phyloP scores from a whole-genome alignment of 768 basidiomycete genomes.

The Mycena rosella region DNA sequence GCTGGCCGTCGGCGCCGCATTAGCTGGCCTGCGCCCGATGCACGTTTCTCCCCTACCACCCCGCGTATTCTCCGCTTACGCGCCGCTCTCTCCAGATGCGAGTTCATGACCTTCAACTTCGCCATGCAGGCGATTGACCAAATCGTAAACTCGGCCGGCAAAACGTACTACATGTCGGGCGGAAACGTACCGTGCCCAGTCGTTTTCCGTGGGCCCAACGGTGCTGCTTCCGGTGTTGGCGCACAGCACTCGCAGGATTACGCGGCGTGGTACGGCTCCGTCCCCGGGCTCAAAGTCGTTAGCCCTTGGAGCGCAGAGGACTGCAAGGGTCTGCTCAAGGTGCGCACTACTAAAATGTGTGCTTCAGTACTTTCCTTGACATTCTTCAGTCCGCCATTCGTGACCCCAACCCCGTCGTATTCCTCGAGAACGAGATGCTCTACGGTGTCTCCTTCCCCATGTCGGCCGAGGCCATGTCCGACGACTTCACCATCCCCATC shows the following conservation, averaged over 20 bases:
- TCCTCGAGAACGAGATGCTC: constrained; percentile 99
- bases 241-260: constrained; percentile 99
- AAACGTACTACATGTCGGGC: constrained; percentile 99
- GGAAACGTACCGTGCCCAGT: constrained; percentile 99
- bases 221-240: constrained; percentile 95
- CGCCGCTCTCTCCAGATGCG: constrained; percentile 70
- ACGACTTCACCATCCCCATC: constrained; percentile 95
- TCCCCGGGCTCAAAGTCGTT: constrained; percentile 98
- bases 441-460: constrained; percentile 98
- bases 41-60: constrained; percentile 49
- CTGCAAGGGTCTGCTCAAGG: constrained; percentile 98
- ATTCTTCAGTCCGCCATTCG: constrained; percentile 87
- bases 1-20: constrained; percentile 93
- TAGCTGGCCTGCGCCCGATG: constrained; percentile 96
- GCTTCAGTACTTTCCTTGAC: background rate
- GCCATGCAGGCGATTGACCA: constrained; percentile 99
- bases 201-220: constrained; percentile 99
- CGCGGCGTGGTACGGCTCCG: constrained; percentile 92
- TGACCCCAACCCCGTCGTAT: constrained; percentile 97
- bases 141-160: constrained; percentile 99
- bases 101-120: constrained; percentile 99
- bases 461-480: constrained; percentile 94
- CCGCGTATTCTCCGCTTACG: constrained; percentile 33
- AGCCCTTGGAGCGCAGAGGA: constrained; percentile 99
- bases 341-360: constrained; percentile 45